These are phyloP conservation scores for Craterostigma plantagineum DNA, from an alignment of 257 asterid genomes.

Conservation along the genomic window DNA sequence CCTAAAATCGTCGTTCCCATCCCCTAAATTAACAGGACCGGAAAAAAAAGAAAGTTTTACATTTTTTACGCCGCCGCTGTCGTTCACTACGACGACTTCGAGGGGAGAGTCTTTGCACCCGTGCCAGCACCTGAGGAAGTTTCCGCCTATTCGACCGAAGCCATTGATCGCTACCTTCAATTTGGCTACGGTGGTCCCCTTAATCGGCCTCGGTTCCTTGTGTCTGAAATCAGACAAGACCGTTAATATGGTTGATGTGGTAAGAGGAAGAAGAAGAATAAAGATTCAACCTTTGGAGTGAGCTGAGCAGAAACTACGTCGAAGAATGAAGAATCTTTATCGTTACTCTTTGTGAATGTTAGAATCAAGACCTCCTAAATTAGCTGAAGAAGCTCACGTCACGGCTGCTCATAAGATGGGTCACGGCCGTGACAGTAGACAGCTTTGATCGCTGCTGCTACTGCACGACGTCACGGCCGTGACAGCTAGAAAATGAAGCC, in stretches of 20 bases:
- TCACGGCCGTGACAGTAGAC: no score
- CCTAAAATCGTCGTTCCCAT: no score
- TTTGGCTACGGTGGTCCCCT: slow-evolving; percentile 69
- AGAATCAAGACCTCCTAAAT: no score
- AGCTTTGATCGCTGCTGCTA: no score
- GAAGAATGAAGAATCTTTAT: slow-evolving; percentile 29
- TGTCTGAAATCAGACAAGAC: slow-evolving; percentile 14
- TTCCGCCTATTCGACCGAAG: slow-evolving; percentile 85
- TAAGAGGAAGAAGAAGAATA: not conserved
- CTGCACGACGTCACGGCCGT: no score
- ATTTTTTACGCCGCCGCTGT: slow-evolving; percentile 88
- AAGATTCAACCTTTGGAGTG: slow-evolving; percentile 20
- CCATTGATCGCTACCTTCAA: slow-evolving; percentile 88
- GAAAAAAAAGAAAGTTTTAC: slow-evolving; percentile 16
- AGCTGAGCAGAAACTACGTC: slow-evolving; percentile 40
- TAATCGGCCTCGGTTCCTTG: slow-evolving; percentile 40
- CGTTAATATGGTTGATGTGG: no score
- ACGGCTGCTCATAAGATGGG: no score
- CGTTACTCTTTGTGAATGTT: slow-evolving; percentile 19
- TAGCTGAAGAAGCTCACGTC: no score
- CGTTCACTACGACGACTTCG: slow-evolving; percentile 69
- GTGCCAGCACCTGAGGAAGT: slow-evolving; percentile 95
- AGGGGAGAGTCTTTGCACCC: slow-evolving; percentile 88
- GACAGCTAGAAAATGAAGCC: no score
- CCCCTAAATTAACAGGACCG: no score